Evolutionary conservation across 1,284 basidiomycete species (phyloP).

Genomic region (Ceratobasidium sp.): DNA sequence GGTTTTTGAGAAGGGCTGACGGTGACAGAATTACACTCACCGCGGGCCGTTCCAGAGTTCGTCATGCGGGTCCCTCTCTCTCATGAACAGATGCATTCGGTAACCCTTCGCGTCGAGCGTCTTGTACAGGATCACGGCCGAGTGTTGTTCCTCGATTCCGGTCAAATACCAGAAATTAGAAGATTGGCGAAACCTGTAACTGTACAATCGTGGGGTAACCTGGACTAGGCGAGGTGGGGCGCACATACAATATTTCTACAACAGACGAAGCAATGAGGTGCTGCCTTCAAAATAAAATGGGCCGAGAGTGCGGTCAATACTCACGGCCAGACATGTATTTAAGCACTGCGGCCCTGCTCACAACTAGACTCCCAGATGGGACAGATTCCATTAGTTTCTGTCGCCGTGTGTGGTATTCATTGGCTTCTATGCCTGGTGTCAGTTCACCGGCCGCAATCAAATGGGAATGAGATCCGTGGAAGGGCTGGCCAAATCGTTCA

Average conservation of each 20-base stretch:
- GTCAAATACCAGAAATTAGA: constrained; percentile 96
- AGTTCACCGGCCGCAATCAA: constrained; percentile 74
- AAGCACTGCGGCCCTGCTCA: constrained; percentile 71
- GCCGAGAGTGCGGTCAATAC: constrained; percentile 55
- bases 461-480: constrained; percentile 81
- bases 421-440: constrained; percentile 83
- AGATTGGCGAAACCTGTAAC: constrained; percentile 94
- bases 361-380: constrained; percentile 80
- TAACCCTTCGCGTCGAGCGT: constrained; percentile 78
- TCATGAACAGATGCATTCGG: constrained; percentile 89
- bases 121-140: constrained; percentile 74
- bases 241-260: constrained; percentile 61
- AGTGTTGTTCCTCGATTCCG: constrained; percentile 93
- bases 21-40: constrained; percentile 46
- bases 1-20: constrained; percentile 14
- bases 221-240: neutral
- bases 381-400: constrained; percentile 78
- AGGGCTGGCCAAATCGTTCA: constrained; percentile 74
- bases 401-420: constrained; percentile 87
- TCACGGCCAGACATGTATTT: constrained; percentile 85
- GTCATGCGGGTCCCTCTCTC: constrained; percentile 77
- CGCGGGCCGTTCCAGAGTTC: constrained; percentile 95
- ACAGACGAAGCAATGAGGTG: neutral
- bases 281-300: constrained; percentile 1
- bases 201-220: constrained; percentile 54